Conservation (phyloP, 2,329 filamentous ascomycete species). For the Microcera coccophila region DNA sequence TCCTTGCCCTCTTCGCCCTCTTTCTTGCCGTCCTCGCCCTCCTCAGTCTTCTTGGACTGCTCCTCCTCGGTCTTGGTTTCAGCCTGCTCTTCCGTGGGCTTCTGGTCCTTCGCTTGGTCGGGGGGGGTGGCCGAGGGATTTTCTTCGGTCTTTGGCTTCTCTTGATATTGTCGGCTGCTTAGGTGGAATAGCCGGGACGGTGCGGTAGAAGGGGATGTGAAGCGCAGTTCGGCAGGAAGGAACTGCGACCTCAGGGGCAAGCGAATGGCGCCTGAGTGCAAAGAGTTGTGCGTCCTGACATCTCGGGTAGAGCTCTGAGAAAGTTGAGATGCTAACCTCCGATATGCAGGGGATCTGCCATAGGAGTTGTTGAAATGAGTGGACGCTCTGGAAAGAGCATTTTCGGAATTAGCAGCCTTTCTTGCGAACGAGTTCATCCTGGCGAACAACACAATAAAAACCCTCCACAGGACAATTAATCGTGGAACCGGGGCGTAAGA, state of each 20-base stretch:
- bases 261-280: constrained; percentile 27
- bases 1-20: constrained; percentile 45
- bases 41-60: constrained; percentile 41
- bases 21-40: constrained; percentile 41
- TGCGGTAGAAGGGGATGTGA: constrained; percentile 29
- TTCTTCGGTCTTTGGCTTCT: constrained; percentile 33
- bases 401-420: constrained; percentile 41
- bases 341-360: constrained; percentile 46
- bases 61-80: constrained; percentile 38
- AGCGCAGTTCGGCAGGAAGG: constrained; percentile 33
- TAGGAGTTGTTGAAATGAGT: constrained; percentile 35
- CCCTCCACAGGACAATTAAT: constrained; percentile 29
- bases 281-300: constrained; percentile 26
- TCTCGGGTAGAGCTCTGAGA: constrained; percentile 27
- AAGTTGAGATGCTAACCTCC: constrained; percentile 43
- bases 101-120: constrained; percentile 40
- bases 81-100: constrained; percentile 34
- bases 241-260: constrained; percentile 46
- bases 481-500: constrained; percentile 24
- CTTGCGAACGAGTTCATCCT: constrained; percentile 47
- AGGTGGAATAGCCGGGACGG: constrained; percentile 34
- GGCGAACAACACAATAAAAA: constrained; percentile 20
- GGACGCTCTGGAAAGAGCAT: constrained; percentile 40
- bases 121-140: constrained; percentile 26
- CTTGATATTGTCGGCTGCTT: constrained; percentile 28